A percentile compares a stretch with the other conserved stretches of the same genome.
Conservation (phyloP, 2,329 filamentous ascomycete genomes). For the Lachnellula arida region DNA sequence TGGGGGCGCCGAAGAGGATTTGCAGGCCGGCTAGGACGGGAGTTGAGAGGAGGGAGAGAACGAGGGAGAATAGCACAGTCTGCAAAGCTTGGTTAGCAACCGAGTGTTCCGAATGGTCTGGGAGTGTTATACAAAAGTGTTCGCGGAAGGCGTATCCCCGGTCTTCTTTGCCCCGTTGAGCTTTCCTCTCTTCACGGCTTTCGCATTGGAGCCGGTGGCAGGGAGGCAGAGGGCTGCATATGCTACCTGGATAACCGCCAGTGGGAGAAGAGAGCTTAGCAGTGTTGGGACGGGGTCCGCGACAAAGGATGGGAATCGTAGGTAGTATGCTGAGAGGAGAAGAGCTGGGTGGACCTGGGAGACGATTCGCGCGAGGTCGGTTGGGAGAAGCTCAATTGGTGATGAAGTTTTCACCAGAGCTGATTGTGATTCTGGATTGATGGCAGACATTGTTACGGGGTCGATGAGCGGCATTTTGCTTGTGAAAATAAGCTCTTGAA, state of each 20-base stretch:
- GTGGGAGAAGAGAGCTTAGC: conserved; percentile 53
- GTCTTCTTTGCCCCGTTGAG: conserved; percentile 51
- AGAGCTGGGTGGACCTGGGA: conserved; percentile 64
- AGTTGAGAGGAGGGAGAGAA: conserved; percentile 43
- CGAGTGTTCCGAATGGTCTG: not conserved
- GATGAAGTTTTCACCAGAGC: conserved; percentile 19
- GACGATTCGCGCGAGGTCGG: conserved; percentile 44
- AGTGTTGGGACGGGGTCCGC: conserved; percentile 64
- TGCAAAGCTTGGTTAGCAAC: conserved; percentile 34
- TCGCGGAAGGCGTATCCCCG: conserved; percentile 13
- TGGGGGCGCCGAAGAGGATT: conserved; percentile 86
- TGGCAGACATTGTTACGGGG: conserved; percentile 28
- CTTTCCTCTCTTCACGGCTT: conserved; percentile 45
- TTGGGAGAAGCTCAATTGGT: conserved; percentile 30
- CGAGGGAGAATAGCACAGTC: conserved; percentile 66
- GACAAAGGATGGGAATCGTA: conserved; percentile 64
- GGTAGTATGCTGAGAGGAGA: conserved; percentile 58
- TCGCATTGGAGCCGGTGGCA: conserved; percentile 46
- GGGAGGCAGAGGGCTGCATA: conserved; percentile 63
- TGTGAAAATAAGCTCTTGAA: not conserved
- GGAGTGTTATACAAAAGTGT: conserved; percentile 9
- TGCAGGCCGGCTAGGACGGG: conserved; percentile 52
- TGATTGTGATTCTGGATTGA: conserved; percentile 5
- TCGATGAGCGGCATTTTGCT: conserved; percentile 30
- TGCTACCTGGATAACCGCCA: conserved; percentile 58